phyloP scores from a whole-genome alignment of 2,329 filamentous ascomycete genomes.

The Lachnellula subtilissima region DNA sequence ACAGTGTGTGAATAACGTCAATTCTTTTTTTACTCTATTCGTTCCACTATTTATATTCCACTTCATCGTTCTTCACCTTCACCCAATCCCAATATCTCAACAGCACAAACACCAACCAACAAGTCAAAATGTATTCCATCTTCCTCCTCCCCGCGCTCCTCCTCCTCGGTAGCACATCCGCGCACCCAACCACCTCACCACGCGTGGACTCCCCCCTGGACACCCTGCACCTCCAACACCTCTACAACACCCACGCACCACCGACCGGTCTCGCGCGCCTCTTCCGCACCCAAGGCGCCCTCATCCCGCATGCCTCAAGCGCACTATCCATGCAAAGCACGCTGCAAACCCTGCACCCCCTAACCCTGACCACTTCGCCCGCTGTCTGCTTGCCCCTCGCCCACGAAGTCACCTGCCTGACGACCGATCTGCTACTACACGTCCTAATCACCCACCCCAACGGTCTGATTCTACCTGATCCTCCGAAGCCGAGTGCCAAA shows the following conservation, averaged over 20 bases:
- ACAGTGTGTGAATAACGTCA: too few relatives aligned
- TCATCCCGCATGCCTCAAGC: not conserved
- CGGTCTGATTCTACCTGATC: too few relatives aligned
- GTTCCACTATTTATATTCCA: too few relatives aligned
- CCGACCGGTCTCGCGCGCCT: not conserved
- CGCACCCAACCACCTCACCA: not conserved
- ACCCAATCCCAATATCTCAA: not conserved
- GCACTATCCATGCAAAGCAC: not conserved
- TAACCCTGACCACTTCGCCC: not conserved
- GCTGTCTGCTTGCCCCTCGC: not conserved
- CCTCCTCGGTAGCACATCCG: not conserved
- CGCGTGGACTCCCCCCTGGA: not conserved
- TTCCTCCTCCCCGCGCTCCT: not conserved
- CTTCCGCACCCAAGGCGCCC: not conserved
- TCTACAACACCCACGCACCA: not conserved
- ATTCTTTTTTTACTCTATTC: too few relatives aligned
- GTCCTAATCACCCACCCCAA: too few relatives aligned
- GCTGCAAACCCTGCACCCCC: not conserved
- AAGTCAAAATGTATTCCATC: conserved; percentile 2
- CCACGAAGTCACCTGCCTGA: not conserved
- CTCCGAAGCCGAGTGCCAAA: not conserved
- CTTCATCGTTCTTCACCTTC: not conserved
- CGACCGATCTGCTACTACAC: not conserved
- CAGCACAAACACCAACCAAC: not conserved
- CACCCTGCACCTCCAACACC: not conserved